phyloP scores from a whole-genome alignment of 495 filamentous ascomycete genomes.

The Tetracladium setigerum region DNA sequence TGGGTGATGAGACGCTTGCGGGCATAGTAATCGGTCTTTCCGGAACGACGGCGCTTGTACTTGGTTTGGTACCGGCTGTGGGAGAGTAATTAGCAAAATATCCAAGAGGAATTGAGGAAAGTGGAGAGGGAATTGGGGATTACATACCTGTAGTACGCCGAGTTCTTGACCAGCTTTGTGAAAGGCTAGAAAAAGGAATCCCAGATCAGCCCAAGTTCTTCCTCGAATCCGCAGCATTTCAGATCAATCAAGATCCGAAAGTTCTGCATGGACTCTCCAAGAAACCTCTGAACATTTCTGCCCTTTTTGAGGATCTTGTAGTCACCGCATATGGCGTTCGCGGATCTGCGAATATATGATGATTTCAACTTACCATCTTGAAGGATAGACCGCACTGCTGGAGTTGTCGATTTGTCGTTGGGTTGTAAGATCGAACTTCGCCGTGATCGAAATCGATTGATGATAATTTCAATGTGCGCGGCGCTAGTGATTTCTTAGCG shows the following conservation, averaged over 20 bases:
- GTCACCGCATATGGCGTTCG: background rate
- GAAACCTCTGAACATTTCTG: conserved; percentile 19
- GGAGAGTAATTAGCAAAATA: conserved; percentile 13
- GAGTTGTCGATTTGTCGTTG: conserved; percentile 17
- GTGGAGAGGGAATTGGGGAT: background rate
- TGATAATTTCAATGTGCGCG: conserved; percentile 1
- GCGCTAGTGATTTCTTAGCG: conserved; percentile 10
- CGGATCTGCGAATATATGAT: background rate
- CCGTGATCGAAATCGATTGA: conserved; percentile 3
- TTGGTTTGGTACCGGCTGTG: conserved; percentile 96
- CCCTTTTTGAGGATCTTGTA: conserved; percentile 9
- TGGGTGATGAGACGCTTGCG: conserved; percentile 99
- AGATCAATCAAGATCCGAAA: conserved; percentile 76
- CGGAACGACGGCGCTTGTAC: conserved; percentile 92
- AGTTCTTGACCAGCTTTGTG: conserved; percentile 94
- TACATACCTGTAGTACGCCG: conserved; percentile 91
- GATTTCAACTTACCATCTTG: conserved; percentile 51
- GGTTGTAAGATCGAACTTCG: conserved; percentile 2
- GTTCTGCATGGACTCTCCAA: conserved; percentile 84
- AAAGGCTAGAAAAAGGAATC: conserved; percentile 60
- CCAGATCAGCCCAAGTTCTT: conserved; percentile 22
- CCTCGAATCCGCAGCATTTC: conserved; percentile 96
- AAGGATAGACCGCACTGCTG: conserved; percentile 32
- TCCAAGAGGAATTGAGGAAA: conserved; percentile 8
- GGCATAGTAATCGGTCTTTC: conserved; percentile 99